Conservation (phyloP, 495 filamentous ascomycete species). For the Rhypophila decipiens region DNA sequence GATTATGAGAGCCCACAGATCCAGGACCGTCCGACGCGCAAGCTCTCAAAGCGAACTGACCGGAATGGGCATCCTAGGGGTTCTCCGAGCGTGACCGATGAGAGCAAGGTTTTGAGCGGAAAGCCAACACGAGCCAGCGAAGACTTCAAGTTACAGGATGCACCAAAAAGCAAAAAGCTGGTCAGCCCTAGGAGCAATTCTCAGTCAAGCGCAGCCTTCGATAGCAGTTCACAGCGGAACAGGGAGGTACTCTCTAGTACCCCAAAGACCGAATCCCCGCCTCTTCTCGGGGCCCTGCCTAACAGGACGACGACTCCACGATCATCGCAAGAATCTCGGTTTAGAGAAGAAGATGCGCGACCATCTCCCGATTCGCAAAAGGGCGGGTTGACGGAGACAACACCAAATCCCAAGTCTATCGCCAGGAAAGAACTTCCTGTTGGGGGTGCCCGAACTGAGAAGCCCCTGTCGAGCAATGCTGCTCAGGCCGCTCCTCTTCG, state of each 20-base stretch:
- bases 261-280: slow-evolving; percentile 22
- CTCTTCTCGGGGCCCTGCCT: slow-evolving; percentile 15
- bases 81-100: slow-evolving; percentile 35
- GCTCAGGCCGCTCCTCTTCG: slow-evolving; percentile 13
- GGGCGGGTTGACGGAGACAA: slow-evolving; percentile 15
- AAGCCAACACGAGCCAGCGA: slow-evolving; percentile 31
- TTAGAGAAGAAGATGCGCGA: slow-evolving; percentile 39
- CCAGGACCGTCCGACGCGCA: slow-evolving; percentile 32
- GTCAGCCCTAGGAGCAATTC: slow-evolving; percentile 59
- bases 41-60: slow-evolving; percentile 38
- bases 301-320: slow-evolving; percentile 41
- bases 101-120: slow-evolving; percentile 28
- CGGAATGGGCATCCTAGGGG: slow-evolving; percentile 34
- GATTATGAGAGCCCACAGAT: slow-evolving; percentile 43
- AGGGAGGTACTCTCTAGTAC: slow-evolving; percentile 21
- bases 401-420: slow-evolving; percentile 33
- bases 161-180: slow-evolving; percentile 60
- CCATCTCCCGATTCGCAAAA: slow-evolving; percentile 34
- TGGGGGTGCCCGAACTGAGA: slow-evolving; percentile 28
- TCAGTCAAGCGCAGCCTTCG: slow-evolving; percentile 35
- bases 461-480: slow-evolving; percentile 19
- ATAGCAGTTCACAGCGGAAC: slow-evolving; percentile 23
- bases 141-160: slow-evolving; percentile 70
- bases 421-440: slow-evolving; percentile 42
- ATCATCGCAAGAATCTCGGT: slow-evolving; percentile 42